Base-by-base conservation (phyloP, 208 protist genomes). In the Polymyxa betae region DNA sequence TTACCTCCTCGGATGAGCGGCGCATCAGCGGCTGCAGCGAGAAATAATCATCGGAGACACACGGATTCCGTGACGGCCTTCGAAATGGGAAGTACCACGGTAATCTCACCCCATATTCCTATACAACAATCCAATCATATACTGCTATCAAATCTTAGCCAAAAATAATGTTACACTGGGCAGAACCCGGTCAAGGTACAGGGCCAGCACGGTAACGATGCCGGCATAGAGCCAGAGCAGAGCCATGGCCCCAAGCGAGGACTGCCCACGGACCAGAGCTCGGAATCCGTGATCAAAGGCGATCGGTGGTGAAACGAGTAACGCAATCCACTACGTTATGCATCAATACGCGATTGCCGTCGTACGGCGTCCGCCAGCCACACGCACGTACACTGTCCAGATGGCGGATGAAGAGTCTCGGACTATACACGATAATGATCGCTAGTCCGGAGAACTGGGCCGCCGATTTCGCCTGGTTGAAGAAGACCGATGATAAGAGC, bases 251-350 rank as follows among this genome's bases (percentile, higher is more conserved):
- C n/a, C n/a, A n/a, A n/a, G n/a, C n/a, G n/a, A n/a, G n/a, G n/a
- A n/a, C n/a, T n/a, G n/a, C n/a, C n/a, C n/a, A n/a, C n/a, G n/a
- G n/a, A n/a, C n/a, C n/a, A n/a, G n/a, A n/a, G 16, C 16, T n/a
- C 16, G 5, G 72, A 82, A 82, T 16, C 72, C 72, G n/a, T 43
- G 72, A 5, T 82, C 72, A n/a, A 82, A 82, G 72, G 72, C 72
- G 5, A 82, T 82, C n/a, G 72, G 72, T 38, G 72, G 72, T 20
- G 72, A 82, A 20, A 82, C 5, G 72, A 5, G 35, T 82, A n/a
- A 5, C 49, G 24, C 5, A 40, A 43, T 5, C 5, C n/a, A 82
- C 72, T 82, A n/a, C 5, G 35, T 24, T 29, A 60, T 24, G 49
- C 49, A 24, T 60, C 49, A 60, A 60, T 29, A 60, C 5, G 5